phyloP scores from a whole-genome alignment of 2,329 filamentous ascomycete genomes.

The Rhynchosporium graminicola region DNA sequence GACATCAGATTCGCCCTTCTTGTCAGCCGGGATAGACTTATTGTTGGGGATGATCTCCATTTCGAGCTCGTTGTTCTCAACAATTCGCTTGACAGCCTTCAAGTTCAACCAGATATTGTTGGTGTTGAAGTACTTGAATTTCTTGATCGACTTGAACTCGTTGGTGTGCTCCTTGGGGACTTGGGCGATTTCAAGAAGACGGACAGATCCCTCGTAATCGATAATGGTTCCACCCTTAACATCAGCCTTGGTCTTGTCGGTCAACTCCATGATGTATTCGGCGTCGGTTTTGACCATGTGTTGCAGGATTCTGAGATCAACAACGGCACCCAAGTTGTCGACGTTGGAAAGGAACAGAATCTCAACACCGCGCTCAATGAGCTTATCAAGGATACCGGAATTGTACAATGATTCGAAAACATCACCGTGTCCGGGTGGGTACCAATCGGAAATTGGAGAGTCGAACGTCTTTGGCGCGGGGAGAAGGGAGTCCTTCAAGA shows the following conservation, averaged over 20 bases:
- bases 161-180: slow-evolving; percentile 99
- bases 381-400: slow-evolving; percentile 95
- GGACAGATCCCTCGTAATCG: slow-evolving; percentile 95
- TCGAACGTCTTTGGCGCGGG: slow-evolving; percentile 89
- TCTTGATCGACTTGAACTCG: slow-evolving; percentile 99
- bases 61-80: slow-evolving; percentile 96
- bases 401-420: slow-evolving; percentile 99
- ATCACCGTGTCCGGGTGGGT: slow-evolving; percentile 98
- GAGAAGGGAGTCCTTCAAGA: slow-evolving; percentile 96
- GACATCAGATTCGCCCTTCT: slow-evolving; percentile 98
- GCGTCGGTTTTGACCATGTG: slow-evolving; percentile 98
- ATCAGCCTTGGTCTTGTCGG: slow-evolving; percentile 99
- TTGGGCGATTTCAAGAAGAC: slow-evolving; percentile 97
- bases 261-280: slow-evolving; percentile 99
- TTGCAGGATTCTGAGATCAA: slow-evolving; percentile 96
- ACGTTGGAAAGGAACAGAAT: slow-evolving; percentile 99
- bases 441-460: slow-evolving; percentile 94
- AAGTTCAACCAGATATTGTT: slow-evolving; percentile 99
- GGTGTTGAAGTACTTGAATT: slow-evolving; percentile 99
- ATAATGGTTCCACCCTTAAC: slow-evolving; percentile 99
- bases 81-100: slow-evolving; percentile 95
- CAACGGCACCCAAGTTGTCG: slow-evolving; percentile 96
- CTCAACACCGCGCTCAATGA: slow-evolving; percentile 92
- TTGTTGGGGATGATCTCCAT: slow-evolving; percentile 99
- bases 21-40: slow-evolving; percentile 97